Evolutionary conservation across 768 basidiomycete species (phyloP).

Genomic region (Agrocybe chaxingu): DNA sequence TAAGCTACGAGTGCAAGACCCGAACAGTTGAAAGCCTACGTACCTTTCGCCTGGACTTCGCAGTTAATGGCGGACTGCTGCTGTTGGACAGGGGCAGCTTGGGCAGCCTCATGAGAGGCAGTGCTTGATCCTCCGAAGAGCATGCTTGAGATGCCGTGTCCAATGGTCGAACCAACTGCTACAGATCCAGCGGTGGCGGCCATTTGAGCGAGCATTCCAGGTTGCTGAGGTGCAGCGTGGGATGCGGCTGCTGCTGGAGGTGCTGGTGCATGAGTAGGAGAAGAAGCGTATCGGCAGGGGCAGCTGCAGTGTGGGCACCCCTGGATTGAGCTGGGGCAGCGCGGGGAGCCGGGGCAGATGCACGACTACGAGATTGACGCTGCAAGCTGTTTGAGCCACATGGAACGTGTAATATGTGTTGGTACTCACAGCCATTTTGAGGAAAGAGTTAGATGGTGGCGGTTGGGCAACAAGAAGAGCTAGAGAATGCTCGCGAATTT

Average conservation of each 20-base stretch:
- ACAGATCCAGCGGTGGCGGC: slow-evolving; percentile 90
- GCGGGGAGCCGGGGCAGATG: slow-evolving; percentile 49
- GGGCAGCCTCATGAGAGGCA: slow-evolving; percentile 42
- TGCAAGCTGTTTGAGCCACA: slow-evolving; percentile 21
- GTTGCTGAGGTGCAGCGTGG: slow-evolving; percentile 45
- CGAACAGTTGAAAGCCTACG: slow-evolving; percentile 6
- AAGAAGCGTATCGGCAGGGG: slow-evolving; percentile 39
- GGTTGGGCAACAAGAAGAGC: slow-evolving; percentile 23
- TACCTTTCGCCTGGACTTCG: slow-evolving; percentile 80
- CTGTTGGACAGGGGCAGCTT: slow-evolving; percentile 47
- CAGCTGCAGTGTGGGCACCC: slow-evolving; percentile 48
- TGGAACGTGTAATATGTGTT: background rate
- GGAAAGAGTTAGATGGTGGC: slow-evolving; percentile 21
- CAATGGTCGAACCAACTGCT: slow-evolving; percentile 82
- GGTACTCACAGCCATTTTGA: slow-evolving; percentile 38
- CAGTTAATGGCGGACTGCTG: slow-evolving; percentile 52
- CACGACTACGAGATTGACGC: slow-evolving; percentile 80
- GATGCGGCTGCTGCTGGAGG: slow-evolving; percentile 44
- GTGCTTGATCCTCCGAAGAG: slow-evolving; percentile 72
- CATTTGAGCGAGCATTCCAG: slow-evolving; percentile 81
- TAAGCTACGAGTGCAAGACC: background rate
- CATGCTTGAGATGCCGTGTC: slow-evolving; percentile 88
- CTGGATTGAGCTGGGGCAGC: slow-evolving; percentile 44
- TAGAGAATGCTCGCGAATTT: slow-evolving; percentile 17
- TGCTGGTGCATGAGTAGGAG: slow-evolving; percentile 40